Evolutionary conservation across 352 stramenopile species (phyloP).

Genomic region (Globisporangium nagaii): DNA sequence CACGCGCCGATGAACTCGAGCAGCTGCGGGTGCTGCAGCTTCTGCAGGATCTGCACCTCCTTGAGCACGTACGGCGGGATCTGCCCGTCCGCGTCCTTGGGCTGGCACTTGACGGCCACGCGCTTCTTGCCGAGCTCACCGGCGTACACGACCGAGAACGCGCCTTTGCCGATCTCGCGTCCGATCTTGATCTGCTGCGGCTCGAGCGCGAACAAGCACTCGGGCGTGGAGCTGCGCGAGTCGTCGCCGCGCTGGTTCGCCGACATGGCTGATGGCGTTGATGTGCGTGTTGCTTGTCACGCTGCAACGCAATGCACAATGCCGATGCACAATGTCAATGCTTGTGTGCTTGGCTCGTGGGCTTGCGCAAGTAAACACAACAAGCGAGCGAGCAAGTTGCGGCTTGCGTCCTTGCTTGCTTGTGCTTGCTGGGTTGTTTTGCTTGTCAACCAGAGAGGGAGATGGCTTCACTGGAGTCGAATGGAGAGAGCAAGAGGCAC

Average conservation of each 20-base stretch:
- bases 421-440: neutral
- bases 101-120: slow-evolving; percentile 84
- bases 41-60: slow-evolving; percentile 66
- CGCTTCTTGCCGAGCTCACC: slow-evolving; percentile 68
- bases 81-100: slow-evolving; percentile 63
- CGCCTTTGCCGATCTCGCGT: slow-evolving; percentile 80
- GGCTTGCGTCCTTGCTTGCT: neutral
- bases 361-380: neutral
- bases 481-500: neutral
- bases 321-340: neutral
- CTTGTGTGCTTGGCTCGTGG: neutral
- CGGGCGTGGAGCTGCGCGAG: slow-evolving; percentile 11
- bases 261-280: slow-evolving; percentile 20
- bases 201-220: slow-evolving; percentile 52
- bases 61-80: slow-evolving; percentile 74
- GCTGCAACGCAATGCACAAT: neutral
- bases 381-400: neutral
- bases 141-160: slow-evolving; percentile 75
- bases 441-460: neutral
- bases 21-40: slow-evolving; percentile 64
- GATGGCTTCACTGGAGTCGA: slow-evolving; percentile 11
- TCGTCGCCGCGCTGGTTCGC: slow-evolving; percentile 27
- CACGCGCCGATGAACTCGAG: slow-evolving; percentile 73
- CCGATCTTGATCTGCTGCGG: slow-evolving; percentile 60
- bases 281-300: neutral